A percentile compares a stretch with the other conserved stretches of the same genome.
phyloP scores from a whole-genome alignment of 2,329 filamentous ascomycete species.

The Colletotrichum australisinense region DNA sequence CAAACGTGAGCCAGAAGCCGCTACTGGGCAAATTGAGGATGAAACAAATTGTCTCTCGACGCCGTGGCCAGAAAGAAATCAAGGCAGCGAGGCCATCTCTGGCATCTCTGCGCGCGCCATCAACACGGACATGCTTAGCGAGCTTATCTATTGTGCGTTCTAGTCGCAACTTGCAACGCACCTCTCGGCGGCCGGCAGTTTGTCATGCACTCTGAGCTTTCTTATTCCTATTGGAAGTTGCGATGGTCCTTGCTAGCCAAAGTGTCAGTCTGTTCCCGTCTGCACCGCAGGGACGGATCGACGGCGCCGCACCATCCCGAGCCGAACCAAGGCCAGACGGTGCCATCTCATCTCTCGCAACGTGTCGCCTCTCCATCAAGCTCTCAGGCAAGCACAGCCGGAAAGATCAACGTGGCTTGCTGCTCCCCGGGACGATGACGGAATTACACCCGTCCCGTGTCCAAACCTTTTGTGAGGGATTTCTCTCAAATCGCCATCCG shows the following conservation, averaged over 20 bases:
- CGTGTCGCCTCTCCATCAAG: conserved; percentile 1
- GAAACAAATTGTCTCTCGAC: conserved; percentile 22
- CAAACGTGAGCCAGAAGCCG: background rate
- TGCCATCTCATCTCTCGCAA: conserved; percentile 27
- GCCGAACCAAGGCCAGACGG: background rate
- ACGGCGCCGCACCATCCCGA: conserved; percentile 12
- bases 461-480: background rate
- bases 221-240: conserved; percentile 24
- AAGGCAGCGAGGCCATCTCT: background rate
- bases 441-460: background rate
- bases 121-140: background rate
- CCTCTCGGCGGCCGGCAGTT: conserved; percentile 20
- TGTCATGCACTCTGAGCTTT: conserved; percentile 12
- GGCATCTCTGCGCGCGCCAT: conserved; percentile 2
- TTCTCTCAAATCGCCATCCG: background rate
- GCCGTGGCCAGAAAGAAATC: background rate
- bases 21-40: background rate
- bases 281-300: background rate
- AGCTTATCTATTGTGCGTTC: background rate
- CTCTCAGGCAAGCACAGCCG: background rate
- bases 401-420: background rate
- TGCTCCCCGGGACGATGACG: background rate
- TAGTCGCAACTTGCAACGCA: background rate
- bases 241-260: background rate
- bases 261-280: background rate